Conservation (phyloP, 2,329 filamentous ascomycete species). For the Phaeophleospora eucalypticola region DNA sequence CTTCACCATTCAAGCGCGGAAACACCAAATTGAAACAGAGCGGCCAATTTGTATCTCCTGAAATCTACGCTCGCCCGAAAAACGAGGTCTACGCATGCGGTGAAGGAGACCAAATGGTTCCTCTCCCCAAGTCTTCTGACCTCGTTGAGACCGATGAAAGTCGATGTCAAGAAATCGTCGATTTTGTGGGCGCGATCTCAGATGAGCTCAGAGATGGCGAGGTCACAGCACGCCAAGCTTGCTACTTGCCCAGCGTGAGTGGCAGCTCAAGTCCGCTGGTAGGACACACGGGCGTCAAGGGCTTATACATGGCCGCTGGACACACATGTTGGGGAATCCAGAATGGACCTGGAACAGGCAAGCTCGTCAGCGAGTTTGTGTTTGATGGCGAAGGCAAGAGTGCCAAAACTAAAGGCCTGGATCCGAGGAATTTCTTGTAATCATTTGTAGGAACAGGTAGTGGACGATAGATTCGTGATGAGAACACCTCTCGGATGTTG, state of each 20-base stretch:
- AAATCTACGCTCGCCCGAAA: constrained; percentile 88
- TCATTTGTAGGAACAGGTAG: neutral
- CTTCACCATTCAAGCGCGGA: constrained; percentile 54
- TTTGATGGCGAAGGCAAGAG: constrained; percentile 43
- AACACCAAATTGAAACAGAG: constrained; percentile 37
- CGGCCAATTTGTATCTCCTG: constrained; percentile 68
- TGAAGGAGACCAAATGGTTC: constrained; percentile 72
- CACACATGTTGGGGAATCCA: constrained; percentile 99
- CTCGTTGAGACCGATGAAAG: constrained; percentile 69
- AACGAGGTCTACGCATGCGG: constrained; percentile 92
- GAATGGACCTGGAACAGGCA: constrained; percentile 77
- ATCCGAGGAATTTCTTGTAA: constrained; percentile 33
- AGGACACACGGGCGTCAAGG: constrained; percentile 67
- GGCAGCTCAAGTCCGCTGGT: constrained; percentile 67
- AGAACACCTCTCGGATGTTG: neutral
- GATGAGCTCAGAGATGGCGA: constrained; percentile 44
- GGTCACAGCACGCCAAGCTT: constrained; percentile 76
- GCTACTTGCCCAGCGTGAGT: constrained; percentile 78
- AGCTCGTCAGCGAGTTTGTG: constrained; percentile 44
- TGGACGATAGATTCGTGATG: neutral
- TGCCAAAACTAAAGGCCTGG: constrained; percentile 40
- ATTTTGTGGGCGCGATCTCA: constrained; percentile 65
- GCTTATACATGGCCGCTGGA: constrained; percentile 76
- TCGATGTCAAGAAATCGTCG: constrained; percentile 79
- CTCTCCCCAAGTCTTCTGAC: constrained; percentile 71